phyloP scores from a whole-genome alignment of 2,329 filamentous ascomycete genomes.

The Trichoderma afroharzianum region DNA sequence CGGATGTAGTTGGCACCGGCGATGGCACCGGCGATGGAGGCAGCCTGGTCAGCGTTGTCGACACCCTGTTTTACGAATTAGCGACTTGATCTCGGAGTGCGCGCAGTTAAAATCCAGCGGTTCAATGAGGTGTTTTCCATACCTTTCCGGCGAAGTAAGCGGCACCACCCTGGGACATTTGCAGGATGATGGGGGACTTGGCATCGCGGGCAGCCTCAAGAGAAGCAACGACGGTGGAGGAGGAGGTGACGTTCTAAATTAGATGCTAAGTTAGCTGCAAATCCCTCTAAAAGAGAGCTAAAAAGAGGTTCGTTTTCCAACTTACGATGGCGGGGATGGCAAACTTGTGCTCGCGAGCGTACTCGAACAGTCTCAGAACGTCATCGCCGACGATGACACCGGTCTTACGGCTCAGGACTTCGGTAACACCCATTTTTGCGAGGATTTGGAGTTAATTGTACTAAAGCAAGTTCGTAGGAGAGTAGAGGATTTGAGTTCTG shows the following conservation, averaged over 20 bases:
- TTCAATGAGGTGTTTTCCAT: conserved; percentile 25
- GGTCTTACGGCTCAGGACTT: conserved; percentile 49
- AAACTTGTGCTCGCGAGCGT: conserved; percentile 82
- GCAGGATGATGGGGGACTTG: conserved; percentile 89
- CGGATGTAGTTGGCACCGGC: conserved; percentile 94
- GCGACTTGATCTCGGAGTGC: not conserved
- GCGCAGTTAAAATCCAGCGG: not conserved
- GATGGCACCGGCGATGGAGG: conserved; percentile 82
- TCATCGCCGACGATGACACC: conserved; percentile 55
- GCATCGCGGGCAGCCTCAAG: conserved; percentile 93
- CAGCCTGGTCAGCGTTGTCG: conserved; percentile 74
- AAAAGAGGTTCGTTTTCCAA: not conserved
- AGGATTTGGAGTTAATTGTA: conserved; percentile 18
- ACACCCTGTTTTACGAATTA: conserved; percentile 55
- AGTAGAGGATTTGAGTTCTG: not conserved
- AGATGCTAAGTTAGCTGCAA: not conserved
- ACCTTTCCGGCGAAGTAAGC: conserved; percentile 90
- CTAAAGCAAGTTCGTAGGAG: not conserved
- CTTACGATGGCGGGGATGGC: conserved; percentile 75
- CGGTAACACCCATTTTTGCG: conserved; percentile 37
- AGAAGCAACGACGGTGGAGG: conserved; percentile 70
- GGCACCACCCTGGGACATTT: conserved; percentile 89
- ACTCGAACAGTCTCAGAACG: conserved; percentile 71
- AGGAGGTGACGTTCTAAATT: conserved; percentile 79
- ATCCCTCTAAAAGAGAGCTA: not conserved